Evolutionary conservation across 129 eudicot genomes (phyloP).

Genomic region (Glebionis coronaria): DNA sequence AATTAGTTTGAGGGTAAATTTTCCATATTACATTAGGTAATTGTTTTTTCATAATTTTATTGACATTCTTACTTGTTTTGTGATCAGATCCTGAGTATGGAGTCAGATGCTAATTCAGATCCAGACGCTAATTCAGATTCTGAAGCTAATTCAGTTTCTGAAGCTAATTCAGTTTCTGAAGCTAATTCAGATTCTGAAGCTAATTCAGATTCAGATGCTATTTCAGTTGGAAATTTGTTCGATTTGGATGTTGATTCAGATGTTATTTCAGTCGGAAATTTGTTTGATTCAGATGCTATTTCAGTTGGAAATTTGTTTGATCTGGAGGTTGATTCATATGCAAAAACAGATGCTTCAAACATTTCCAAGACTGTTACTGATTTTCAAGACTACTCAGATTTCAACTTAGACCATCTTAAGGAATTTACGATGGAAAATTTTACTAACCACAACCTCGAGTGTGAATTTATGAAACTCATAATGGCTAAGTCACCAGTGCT

Average conservation of each 20-base stretch:
- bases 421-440: conserved; percentile 2
- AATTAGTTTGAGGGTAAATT: neutral
- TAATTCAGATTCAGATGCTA: too few relatives aligned
- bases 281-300: too few relatives aligned
- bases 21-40: neutral
- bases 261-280: too few relatives aligned
- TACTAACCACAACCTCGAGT: neutral
- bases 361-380: too few relatives aligned
- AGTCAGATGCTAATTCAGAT: too few relatives aligned
- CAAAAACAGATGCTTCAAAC: too few relatives aligned
- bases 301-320: too few relatives aligned
- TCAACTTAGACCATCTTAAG: conserved; percentile 14
- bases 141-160: too few relatives aligned
- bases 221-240: neutral
- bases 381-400: neutral
- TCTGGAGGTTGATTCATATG: too few relatives aligned
- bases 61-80: neutral
- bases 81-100: neutral
- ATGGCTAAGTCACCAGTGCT: conserved; percentile 14
- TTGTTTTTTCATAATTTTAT: neutral
- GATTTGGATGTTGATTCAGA: neutral
- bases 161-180: too few relatives aligned
- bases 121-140: too few relatives aligned
- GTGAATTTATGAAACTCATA: conserved; percentile 14
- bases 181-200: too few relatives aligned